Conservation (phyloP, 305 asterid genomes). For the Solanum hybrid region DNA sequence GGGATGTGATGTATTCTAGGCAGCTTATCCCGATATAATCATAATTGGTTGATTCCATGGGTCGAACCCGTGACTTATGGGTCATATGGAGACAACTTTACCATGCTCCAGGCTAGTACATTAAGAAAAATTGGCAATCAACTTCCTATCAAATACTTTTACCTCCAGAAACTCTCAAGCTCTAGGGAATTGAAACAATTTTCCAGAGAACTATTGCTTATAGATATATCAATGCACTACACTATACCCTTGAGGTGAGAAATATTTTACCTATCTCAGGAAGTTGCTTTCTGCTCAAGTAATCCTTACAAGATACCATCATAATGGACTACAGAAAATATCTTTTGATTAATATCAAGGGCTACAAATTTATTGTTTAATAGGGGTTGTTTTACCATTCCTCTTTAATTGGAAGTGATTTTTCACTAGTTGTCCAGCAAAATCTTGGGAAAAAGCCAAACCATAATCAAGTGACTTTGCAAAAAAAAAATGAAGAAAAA, state of each 20-base stretch:
- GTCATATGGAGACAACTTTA: not conserved
- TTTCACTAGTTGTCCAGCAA: not conserved
- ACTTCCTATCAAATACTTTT: not conserved
- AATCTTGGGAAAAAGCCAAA: not conserved
- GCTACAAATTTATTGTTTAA: not conserved
- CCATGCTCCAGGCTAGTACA: not conserved
- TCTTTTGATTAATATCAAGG: not conserved
- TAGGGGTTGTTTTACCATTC: not conserved
- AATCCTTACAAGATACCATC: not conserved
- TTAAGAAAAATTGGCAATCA: not conserved
- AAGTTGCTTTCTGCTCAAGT: not conserved
- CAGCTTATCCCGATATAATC: not conserved
- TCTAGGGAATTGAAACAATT: not conserved
- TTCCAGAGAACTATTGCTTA: not conserved
- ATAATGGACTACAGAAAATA: not conserved
- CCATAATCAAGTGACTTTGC: not conserved
- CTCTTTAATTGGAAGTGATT: not conserved
- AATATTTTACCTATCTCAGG: not conserved
- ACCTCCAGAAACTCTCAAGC: not conserved
- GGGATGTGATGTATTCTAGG: not conserved
- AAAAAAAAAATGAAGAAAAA: not conserved
- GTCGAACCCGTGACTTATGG: not conserved
- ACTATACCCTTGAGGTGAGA: not conserved
- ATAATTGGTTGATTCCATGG: not conserved
- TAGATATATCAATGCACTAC: not conserved